phyloP scores from a whole-genome alignment of 345 rosid species.

The Microcos paniculata region DNA sequence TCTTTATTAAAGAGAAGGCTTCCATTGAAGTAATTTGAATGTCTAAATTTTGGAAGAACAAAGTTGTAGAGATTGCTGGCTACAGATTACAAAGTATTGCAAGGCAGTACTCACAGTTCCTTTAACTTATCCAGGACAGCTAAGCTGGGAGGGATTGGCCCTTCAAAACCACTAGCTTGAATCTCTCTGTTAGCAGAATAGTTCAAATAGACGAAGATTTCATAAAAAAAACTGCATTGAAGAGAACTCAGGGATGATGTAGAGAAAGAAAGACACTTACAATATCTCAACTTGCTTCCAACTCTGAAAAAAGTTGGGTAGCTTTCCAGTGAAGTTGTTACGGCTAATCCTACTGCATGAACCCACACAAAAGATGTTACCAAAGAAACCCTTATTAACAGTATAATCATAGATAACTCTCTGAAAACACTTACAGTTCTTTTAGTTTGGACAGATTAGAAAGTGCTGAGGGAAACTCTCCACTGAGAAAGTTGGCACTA shows the following conservation, averaged over 20 bases:
- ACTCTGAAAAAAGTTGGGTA: slow-evolving; percentile 14
- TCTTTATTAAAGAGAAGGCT: no score
- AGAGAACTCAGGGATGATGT: background rate
- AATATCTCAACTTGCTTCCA: slow-evolving; percentile 13
- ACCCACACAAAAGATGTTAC: background rate
- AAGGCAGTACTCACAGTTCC: slow-evolving; percentile 42
- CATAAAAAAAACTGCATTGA: background rate
- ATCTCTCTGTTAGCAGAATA: slow-evolving; percentile 39
- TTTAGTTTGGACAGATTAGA: slow-evolving; percentile 14
- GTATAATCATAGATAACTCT: no score
- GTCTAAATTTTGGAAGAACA: background rate
- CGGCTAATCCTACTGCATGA: no score
- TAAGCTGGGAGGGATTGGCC: no score
- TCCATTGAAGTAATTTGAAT: no score
- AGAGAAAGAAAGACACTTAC: no score
- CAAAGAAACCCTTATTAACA: background rate
- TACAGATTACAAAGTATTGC: background rate
- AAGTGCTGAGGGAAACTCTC: slow-evolving; percentile 7
- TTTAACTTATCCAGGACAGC: no score
- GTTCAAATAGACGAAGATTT: background rate
- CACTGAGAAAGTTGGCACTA: no score
- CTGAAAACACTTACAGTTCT: slow-evolving; percentile 17
- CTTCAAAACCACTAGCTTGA: no score
- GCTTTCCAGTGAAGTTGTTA: slow-evolving; percentile 17
- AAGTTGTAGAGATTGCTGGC: background rate